These are phyloP conservation scores for Fragilaria radians DNA, from an alignment of 108 stramenopile species.

Conservation along the genomic window DNA sequence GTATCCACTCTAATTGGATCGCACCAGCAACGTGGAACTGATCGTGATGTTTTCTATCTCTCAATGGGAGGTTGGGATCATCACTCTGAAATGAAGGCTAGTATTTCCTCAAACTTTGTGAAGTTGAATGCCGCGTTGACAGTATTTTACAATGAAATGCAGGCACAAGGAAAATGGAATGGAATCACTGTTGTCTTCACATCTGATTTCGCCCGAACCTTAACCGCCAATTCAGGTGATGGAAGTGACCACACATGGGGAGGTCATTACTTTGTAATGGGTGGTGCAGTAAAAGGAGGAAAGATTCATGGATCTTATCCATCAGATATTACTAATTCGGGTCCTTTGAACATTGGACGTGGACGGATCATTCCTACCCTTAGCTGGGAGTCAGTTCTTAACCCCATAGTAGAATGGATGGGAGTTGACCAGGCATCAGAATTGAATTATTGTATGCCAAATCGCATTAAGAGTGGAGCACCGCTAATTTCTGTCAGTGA, in stretches of 20 bases:
- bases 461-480: conserved; percentile 9
- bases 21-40: not conserved
- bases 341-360: no score
- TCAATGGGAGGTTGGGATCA: conserved; percentile 19
- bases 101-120: conserved; percentile 12
- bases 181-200: conserved; percentile 42
- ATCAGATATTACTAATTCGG: no score
- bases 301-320: no score
- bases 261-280: no score
- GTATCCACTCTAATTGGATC: not conserved
- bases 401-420: conserved; percentile 45
- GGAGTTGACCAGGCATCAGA: conserved; percentile 18
- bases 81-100: conserved; percentile 22
- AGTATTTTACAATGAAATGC: not conserved
- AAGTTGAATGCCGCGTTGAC: not conserved
- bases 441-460: conserved; percentile 29
- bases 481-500: not conserved
- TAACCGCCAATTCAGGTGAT: conserved; percentile 33
- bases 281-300: conserved; percentile 16
- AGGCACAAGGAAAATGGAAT: no score
- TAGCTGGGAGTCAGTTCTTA: conserved; percentile 45
- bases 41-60: conserved; percentile 15
- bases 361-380: no score
- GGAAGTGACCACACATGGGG: no score
- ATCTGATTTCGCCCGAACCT: conserved; percentile 61